A percentile compares a stretch with the other conserved stretches of the same genome.
Evolutionary conservation across 371 early-diverging fungal species (phyloP).

Genomic region (Entomophthora muscae): DNA sequence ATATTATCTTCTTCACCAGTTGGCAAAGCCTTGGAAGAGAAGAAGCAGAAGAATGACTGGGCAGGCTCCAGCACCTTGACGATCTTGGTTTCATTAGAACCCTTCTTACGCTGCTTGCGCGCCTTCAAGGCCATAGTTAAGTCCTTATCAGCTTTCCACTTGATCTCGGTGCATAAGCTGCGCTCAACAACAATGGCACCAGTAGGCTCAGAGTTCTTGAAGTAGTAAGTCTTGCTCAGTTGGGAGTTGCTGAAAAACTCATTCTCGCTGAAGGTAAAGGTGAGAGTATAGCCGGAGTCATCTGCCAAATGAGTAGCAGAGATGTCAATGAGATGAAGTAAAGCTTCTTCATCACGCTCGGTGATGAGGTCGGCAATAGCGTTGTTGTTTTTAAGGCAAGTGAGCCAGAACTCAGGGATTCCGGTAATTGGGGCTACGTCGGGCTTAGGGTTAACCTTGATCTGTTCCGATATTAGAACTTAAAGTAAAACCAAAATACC

Average conservation of each 20-base stretch:
- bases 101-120: slow-evolving; percentile 95
- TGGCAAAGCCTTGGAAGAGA: slow-evolving; percentile 60
- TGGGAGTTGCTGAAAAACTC: slow-evolving; percentile 67
- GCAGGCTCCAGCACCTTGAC: slow-evolving; percentile 88
- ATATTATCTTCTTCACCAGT: slow-evolving; percentile 43
- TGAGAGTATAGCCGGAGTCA: slow-evolving; percentile 72
- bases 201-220: slow-evolving; percentile 35
- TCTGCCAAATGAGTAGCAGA: slow-evolving; percentile 61
- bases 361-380: slow-evolving; percentile 63
- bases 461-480: no score
- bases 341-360: slow-evolving; percentile 66
- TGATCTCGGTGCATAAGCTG: slow-evolving; percentile 70
- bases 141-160: slow-evolving; percentile 92
- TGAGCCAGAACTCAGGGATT: slow-evolving; percentile 85
- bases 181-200: slow-evolving; percentile 71
- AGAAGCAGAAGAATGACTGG: slow-evolving; percentile 90
- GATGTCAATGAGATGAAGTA: slow-evolving; percentile 70
- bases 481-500: slow-evolving; percentile 18
- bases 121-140: slow-evolving; percentile 76
- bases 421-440: slow-evolving; percentile 24
- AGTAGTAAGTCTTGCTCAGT: slow-evolving; percentile 79
- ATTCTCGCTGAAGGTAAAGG: slow-evolving; percentile 80
- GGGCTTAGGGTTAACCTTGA: slow-evolving; percentile 6
- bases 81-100: slow-evolving; percentile 88
- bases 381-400: slow-evolving; percentile 64